Base-by-base conservation (phyloP, 257 asterid genomes). In the Eucommia ulmoides region DNA sequence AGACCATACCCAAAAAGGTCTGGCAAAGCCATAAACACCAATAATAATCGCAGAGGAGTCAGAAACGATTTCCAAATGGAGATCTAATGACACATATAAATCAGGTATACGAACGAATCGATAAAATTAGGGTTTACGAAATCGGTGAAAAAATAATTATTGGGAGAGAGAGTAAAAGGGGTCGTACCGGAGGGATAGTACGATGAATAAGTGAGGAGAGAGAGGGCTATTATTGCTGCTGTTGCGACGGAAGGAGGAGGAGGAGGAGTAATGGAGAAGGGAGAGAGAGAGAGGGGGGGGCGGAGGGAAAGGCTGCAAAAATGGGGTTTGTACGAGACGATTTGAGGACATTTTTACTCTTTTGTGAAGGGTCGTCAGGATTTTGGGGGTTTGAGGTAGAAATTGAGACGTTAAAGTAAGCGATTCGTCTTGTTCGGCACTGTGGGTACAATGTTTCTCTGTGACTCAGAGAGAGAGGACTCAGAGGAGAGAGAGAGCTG, bases 1-100 rank as follows among this genome's bases (percentile, higher is more conserved):
- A 20, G 24, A 48, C 15, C 73, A 64, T 69, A 54, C 41, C 69
- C 82, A 65, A 66, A 74, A 69, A 56, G 62, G 29, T 70, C 79
- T 80, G 93, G 54, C 61, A 61, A 79, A 71, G 74, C 88, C 63
- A 83, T 79, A 65, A 73, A 65, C 60, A 68, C 61, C 72, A 65
- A 67, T 59, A 35, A 46, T 23, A 49, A 58, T 59, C 42, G 53
- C 72, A 61, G 65, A 12, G 12, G 12, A 29, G 38, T 29, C 38
- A 29, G 38, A 29, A 29, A 7, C n/a, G n/a, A n/a, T n/a, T n/a
- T n/a, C n/a, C n/a, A n/a, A n/a, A n/a, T n/a, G n/a, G n/a, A n/a
- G n/a, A n/a, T n/a, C n/a, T n/a, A n/a, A n/a, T n/a, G n/a, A n/a
- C n/a, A n/a, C n/a, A n/a, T n/a, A n/a, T n/a, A n/a, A n/a, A n/a